Evolutionary conservation across 495 filamentous ascomycete genomes (phyloP).

Genomic region (Neurospora intermedia): DNA sequence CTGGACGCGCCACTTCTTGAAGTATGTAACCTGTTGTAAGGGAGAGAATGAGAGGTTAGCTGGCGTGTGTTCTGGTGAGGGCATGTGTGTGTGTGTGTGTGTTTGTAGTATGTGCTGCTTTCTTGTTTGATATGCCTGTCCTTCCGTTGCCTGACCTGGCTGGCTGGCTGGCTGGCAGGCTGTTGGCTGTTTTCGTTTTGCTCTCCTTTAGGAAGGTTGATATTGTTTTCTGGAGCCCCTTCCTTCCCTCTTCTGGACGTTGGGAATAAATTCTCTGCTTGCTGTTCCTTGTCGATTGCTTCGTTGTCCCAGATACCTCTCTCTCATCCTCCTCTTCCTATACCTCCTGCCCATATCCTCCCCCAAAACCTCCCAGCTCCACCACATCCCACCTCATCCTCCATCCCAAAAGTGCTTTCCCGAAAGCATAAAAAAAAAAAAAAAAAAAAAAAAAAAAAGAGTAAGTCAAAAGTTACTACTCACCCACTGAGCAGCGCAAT

Average conservation of each 20-base stretch:
- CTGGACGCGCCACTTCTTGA: conserved; percentile 90
- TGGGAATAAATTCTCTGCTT: background rate
- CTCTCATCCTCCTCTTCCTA: background rate
- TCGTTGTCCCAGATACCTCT: background rate
- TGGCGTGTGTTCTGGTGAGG: background rate
- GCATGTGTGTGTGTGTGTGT: background rate
- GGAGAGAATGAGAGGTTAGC: background rate
- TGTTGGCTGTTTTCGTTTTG: background rate
- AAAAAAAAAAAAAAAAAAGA: no score
- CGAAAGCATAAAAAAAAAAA: no score
- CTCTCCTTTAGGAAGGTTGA: background rate
- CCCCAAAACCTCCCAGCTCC: background rate
- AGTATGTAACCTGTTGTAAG: conserved; percentile 72
- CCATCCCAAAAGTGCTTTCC: background rate
- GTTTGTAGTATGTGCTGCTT: background rate
- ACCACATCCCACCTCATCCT: background rate
- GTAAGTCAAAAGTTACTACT: background rate
- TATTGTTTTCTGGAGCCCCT: background rate
- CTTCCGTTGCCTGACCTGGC: no score
- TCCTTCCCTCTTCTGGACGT: background rate
- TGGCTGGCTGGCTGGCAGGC: background rate
- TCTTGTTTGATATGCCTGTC: background rate
- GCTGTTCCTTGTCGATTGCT: background rate
- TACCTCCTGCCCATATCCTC: background rate
- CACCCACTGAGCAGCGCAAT: conserved; percentile 48